These are phyloP conservation scores for Bruguiera hainesii DNA, from an alignment of 441 rosid species.

Conservation along the genomic window DNA sequence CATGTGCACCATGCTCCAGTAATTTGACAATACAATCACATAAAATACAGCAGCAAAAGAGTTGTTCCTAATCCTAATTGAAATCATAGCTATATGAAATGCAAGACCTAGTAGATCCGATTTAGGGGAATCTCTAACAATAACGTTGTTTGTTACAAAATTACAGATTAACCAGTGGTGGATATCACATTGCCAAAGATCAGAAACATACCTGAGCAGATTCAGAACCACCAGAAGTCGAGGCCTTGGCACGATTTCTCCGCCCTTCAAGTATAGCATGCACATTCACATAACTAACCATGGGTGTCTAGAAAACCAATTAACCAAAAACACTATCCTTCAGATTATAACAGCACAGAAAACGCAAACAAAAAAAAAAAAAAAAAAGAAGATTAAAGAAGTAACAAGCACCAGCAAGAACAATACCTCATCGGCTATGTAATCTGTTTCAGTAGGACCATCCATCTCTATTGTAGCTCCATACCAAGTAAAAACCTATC, in stretches of 20 bases:
- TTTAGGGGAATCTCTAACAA: background rate
- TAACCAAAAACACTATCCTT: background rate
- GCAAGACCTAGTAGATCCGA: background rate
- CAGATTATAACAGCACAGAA: background rate
- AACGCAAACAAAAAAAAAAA: background rate
- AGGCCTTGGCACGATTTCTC: constrained; percentile 67
- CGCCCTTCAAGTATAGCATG: constrained; percentile 78
- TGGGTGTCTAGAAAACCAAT: constrained; percentile 61
- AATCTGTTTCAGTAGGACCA: constrained; percentile 83
- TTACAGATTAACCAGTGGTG: background rate
- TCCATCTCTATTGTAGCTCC: constrained; percentile 94
- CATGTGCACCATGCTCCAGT: too few species aligned
- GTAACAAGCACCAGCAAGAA: background rate
- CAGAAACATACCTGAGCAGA: constrained; percentile 44
- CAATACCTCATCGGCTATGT: constrained; percentile 84
- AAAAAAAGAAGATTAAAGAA: background rate
- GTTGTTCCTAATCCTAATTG: background rate
- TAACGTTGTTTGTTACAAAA: background rate
- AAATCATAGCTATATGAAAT: background rate
- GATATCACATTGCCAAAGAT: background rate
- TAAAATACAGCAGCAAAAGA: background rate
- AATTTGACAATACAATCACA: too few species aligned
- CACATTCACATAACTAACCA: constrained; percentile 89
- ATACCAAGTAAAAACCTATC: constrained; percentile 84
- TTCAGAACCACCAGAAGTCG: constrained; percentile 43